These are phyloP conservation scores for Aspergillus hancockii DNA, from an alignment of 495 filamentous ascomycete genomes.

Conservation along the genomic window DNA sequence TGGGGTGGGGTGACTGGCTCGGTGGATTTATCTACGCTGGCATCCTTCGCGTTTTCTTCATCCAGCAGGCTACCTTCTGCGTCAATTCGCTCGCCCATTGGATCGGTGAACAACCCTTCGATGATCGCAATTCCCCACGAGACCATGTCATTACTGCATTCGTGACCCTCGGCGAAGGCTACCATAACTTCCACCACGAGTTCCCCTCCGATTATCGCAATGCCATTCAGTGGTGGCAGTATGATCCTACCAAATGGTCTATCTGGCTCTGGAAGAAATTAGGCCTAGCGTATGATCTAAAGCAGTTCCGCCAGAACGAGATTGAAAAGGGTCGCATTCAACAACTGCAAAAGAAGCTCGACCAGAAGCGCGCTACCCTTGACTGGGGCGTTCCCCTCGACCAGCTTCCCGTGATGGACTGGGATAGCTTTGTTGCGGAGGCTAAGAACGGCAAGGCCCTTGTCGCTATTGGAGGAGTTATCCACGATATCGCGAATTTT, in stretches of 20 bases:
- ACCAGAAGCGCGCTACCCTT: background rate
- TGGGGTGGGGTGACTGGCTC: background rate
- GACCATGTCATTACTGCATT: background rate
- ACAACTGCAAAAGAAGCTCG: background rate
- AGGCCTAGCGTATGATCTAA: background rate
- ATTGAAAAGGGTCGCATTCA: constrained; percentile 1
- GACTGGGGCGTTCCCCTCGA: background rate
- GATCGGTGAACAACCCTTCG: constrained; percentile 3
- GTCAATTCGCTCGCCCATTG: constrained; percentile 3
- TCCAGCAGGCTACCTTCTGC: constrained; percentile 1
- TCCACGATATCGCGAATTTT: background rate
- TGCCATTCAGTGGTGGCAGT: constrained; percentile 2
- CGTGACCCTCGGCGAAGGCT: background rate
- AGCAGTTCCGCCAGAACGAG: constrained; percentile 4
- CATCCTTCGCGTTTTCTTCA: constrained; percentile 2
- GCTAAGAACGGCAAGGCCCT: background rate
- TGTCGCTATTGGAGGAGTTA: background rate
- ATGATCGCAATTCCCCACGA: background rate
- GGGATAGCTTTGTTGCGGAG: background rate
- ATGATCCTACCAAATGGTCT: background rate
- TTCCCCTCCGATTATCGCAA: constrained; percentile 2
- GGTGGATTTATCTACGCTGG: background rate
- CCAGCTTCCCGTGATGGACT: background rate
- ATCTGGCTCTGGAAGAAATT: constrained; percentile 5
- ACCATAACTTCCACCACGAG: constrained; percentile 5